These are phyloP conservation scores for Macadamia tetraphylla DNA, from an alignment of 164 flowering plant species.

Conservation along the genomic window DNA sequence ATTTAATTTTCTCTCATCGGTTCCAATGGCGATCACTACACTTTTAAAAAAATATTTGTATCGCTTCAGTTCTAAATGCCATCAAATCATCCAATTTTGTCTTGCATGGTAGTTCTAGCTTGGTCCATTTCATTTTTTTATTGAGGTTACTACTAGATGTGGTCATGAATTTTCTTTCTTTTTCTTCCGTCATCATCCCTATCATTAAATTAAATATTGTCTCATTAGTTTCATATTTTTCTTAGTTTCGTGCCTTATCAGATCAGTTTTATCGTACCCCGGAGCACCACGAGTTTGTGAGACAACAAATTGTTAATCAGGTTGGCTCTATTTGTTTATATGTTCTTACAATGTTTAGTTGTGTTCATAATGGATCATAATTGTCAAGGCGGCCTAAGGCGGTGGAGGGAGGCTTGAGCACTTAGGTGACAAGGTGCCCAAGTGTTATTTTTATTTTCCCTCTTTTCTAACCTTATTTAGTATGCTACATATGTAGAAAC, in stretches of 20 bases:
- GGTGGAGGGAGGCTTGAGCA: too few species aligned
- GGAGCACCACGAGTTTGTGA: conserved; percentile 76
- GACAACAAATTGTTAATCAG: conserved; percentile 71
- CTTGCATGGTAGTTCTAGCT: neutral
- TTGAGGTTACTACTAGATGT: neutral
- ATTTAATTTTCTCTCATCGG: too few species aligned
- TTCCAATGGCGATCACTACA: too few species aligned
- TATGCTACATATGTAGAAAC: too few species aligned
- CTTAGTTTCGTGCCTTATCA: conserved; percentile 85
- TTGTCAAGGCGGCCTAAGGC: too few species aligned
- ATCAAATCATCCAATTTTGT: too few species aligned
- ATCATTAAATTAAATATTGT: neutral
- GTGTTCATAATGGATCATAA: neutral
- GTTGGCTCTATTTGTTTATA: conserved; percentile 24
- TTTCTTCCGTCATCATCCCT: neutral
- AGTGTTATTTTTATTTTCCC: too few species aligned
- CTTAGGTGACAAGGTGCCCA: too few species aligned
- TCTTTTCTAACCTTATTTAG: too few species aligned
- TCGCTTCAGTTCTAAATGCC: too few species aligned
- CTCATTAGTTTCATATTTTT: conserved; percentile 14
- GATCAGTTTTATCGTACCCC: conserved; percentile 85
- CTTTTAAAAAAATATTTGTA: too few species aligned
- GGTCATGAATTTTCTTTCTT: neutral
- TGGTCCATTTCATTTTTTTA: neutral
- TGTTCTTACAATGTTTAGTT: neutral